Base-by-base conservation (phyloP, 306 rosid species). In the Casuarina equisetifolia region DNA sequence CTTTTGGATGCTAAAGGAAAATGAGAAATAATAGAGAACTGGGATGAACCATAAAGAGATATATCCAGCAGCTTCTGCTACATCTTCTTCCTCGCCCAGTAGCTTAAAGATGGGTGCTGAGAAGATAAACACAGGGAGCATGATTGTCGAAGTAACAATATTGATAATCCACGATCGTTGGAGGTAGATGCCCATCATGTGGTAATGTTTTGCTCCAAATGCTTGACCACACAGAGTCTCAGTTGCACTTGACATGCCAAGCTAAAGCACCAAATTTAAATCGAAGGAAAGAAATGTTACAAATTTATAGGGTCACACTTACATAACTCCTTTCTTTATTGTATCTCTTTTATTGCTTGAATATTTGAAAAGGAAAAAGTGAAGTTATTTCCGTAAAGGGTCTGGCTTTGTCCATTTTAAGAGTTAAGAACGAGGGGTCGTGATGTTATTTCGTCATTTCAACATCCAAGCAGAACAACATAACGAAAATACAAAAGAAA, bases 211-310 rank as follows among this genome's bases (percentile, higher is more conserved):
- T 57, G 92, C 92, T 32, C 92, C 92, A 10, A 70, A 86, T 9
- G 92, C 90, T 79, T 89, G 89, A 53, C 92, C 92, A 61, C 90
- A 89, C 0, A 89, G 86, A 50, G 92, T 89, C 44, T 87, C 71
- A 66, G 88, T 74, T 0, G 92, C 92, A 74, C 80, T 89, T 2
- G 90, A 84, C 92, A 89, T 89, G 38, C 90, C 92, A 51, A 84
- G 54, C 92, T 79, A 54, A 2, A 50, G 35, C 6, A 12, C 25
- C 49, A 9, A 50, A 48, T 20, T n/a, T 54, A 49, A 73, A 68
- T 11, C 12, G 32, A 63, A 40, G 66, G 73, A 77, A 77, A 64
- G 49, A 57, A 35, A 39, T 52, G 73, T 48, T 70, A 19, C 25
- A 57, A 25, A 25, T 25, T 25, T 25, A 25, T 25, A 25, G 32